Percentiles rank a stretch among this genome's conserved stretches.
phyloP scores from a whole-genome alignment of 768 basidiomycete genomes.

The Kwoniella sp. region DNA sequence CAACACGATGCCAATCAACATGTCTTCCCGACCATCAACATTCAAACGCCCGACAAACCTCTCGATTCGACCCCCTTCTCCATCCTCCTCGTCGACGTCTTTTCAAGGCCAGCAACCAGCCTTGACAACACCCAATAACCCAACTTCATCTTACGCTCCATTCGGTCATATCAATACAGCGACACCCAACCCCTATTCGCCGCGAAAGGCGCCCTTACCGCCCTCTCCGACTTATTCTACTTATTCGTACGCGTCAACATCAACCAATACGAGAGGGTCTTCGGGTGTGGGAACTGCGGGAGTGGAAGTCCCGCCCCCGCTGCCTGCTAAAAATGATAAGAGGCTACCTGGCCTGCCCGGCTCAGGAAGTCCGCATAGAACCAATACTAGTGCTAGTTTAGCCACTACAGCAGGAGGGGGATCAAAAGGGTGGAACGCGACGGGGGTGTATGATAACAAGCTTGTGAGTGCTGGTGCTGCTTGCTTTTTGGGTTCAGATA shows the following conservation, averaged over 20 bases:
- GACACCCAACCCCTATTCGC: conserved; percentile 12
- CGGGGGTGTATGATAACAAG: conserved; percentile 52
- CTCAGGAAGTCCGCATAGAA: conserved; percentile 22
- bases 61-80: conserved; percentile 24
- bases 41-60: conserved; percentile 16
- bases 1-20: not conserved
- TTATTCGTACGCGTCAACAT: conserved; percentile 17
- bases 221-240: conserved; percentile 27
- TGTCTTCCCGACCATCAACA: conserved; percentile 6
- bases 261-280: conserved; percentile 1
- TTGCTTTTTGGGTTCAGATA: not conserved
- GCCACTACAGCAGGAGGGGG: not conserved
- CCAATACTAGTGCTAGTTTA: not conserved
- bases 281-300: conserved; percentile 14
- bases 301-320: conserved; percentile 10
- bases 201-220: conserved; percentile 20
- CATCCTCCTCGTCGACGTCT: conserved; percentile 1
- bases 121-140: conserved; percentile 10
- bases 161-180: not conserved
- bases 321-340: conserved; percentile 25
- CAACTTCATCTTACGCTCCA: not conserved
- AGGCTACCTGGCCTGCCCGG: conserved; percentile 12
- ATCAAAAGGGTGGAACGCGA: conserved; percentile 5
- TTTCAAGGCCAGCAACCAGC: conserved; percentile 1
- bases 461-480: conserved; percentile 37